A percentile compares a stretch with the other conserved stretches of the same genome.
Evolutionary conservation across 306 rosid genomes (phyloP).

Genomic region (Aeschynomene evenia): DNA sequence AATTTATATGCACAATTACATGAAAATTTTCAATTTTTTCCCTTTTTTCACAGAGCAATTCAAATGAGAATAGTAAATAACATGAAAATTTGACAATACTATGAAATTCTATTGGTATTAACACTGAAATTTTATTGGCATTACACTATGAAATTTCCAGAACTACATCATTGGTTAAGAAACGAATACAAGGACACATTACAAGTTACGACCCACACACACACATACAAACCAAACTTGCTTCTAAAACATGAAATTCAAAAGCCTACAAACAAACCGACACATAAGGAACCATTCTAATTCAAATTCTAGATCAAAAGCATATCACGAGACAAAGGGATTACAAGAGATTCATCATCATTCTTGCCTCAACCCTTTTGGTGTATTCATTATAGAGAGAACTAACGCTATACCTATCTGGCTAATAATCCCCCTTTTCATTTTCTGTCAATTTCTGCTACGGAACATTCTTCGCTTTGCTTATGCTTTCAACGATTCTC

Average conservation of each 20-base stretch:
- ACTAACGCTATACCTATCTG: constrained; percentile 30
- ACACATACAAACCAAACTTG: neutral
- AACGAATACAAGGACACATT: neutral
- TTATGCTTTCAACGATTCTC: constrained; percentile 11
- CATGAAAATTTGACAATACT: neutral
- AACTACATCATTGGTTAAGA: neutral
- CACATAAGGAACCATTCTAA: neutral
- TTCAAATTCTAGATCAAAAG: constrained; percentile 1
- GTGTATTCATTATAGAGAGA: constrained; percentile 4
- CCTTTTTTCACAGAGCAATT: neutral
- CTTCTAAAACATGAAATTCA: constrained; percentile 17
- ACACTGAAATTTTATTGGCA: neutral
- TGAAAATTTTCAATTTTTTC: neutral
- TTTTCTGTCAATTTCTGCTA: neutral
- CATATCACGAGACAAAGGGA: constrained; percentile 6
- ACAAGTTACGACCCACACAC: neutral
- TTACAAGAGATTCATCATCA: constrained; percentile 3
- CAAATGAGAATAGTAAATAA: neutral
- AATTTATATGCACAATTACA: neutral
- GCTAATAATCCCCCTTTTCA: neutral
- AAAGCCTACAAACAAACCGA: neutral
- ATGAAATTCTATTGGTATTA: constrained; percentile 7
- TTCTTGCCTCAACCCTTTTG: constrained; percentile 8
- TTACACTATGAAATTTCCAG: constrained; percentile 20
- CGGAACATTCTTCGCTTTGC: neutral